Evolutionary conservation across 31 red algal genomes (phyloP).

Genomic region (Asparagopsis taxiformis): DNA sequence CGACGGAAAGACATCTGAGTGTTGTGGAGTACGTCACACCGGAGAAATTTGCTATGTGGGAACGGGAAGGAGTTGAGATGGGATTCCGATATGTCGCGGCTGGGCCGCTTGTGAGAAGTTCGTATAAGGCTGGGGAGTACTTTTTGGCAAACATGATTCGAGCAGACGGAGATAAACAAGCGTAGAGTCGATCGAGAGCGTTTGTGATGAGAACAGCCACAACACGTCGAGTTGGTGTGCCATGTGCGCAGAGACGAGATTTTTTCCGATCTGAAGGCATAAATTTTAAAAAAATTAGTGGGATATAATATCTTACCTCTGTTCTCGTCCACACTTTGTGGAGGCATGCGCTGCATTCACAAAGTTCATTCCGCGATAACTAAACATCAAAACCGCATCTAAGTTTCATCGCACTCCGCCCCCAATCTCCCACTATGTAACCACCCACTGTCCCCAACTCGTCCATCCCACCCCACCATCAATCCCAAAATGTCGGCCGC

Average conservation of each 20-base stretch:
- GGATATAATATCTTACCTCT: too few relatives aligned
- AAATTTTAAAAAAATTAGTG: too few relatives aligned
- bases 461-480: too few relatives aligned
- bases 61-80: slow-evolving; percentile 63
- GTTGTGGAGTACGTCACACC: slow-evolving; percentile 90
- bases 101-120: slow-evolving; percentile 91
- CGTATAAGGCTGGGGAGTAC: slow-evolving; percentile 95
- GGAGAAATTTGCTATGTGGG: slow-evolving; percentile 83
- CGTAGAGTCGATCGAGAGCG: not conserved
- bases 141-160: slow-evolving; percentile 79
- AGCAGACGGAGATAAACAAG: not conserved
- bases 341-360: too few relatives aligned
- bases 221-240: not conserved
- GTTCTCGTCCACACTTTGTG: too few relatives aligned
- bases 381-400: too few relatives aligned
- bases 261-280: not conserved
- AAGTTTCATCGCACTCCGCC: too few relatives aligned
- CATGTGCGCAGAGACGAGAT: not conserved
- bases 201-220: not conserved
- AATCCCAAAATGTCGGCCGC: not conserved
- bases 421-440: too few relatives aligned
- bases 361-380: too few relatives aligned
- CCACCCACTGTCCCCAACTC: too few relatives aligned
- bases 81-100: slow-evolving; percentile 93
- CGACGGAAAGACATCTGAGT: slow-evolving; percentile 74